Evolutionary conservation across 495 filamentous ascomycete species (phyloP), one percentile per base, ranked within the genome.

Genomic region (Rhizodiscina lignyota): DNA sequence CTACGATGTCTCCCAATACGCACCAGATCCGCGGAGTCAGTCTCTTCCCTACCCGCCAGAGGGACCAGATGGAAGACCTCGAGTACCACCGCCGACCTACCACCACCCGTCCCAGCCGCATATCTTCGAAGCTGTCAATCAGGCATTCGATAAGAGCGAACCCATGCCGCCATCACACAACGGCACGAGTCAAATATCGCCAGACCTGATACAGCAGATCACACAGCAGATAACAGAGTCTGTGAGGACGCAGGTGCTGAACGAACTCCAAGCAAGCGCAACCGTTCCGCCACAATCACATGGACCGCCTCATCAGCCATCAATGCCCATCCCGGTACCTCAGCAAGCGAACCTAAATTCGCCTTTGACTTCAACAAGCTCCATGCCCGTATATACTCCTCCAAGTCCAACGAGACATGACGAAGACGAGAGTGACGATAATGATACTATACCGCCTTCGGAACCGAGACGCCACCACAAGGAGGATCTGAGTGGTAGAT

Each of bases 361-460:
- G 19, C 44, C 47, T 23, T 4, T 18, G n/a, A 41, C 41, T 10
- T 43, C 41, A 17, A 44, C 42, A 15, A 38, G 36, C 23, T 48
- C 45, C 31, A 51, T 47, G 21, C 43, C 48, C 16, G 60, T 61
- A 28, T 63, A 61, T 34, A 63, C 59, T 32, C 57, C 61, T 30
- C 61, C 62, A 30, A 52, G 48, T 4, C 48, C 48, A 12, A 41
- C 21, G 13, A 40, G 50, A 16, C 22, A 41, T 23, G 48, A 49
- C 15, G 40, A 35, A 18, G 35, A 31, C 4, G 6, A 6, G 8
- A 24, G 33, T 35, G 30, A 32, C 8, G 30, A 32, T 10, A 16
- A 11, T 18, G 10, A 10, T 32, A 10, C 30, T 10, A 6, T 16
- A 11, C 30, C 30, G 10, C 8, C 8, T 6, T 19, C 15, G 10